Percentiles rank a stretch among this genome's conserved stretches.
These are phyloP conservation scores for Quercus alba DNA, from an alignment of 306 rosid species.

Conservation along the genomic window DNA sequence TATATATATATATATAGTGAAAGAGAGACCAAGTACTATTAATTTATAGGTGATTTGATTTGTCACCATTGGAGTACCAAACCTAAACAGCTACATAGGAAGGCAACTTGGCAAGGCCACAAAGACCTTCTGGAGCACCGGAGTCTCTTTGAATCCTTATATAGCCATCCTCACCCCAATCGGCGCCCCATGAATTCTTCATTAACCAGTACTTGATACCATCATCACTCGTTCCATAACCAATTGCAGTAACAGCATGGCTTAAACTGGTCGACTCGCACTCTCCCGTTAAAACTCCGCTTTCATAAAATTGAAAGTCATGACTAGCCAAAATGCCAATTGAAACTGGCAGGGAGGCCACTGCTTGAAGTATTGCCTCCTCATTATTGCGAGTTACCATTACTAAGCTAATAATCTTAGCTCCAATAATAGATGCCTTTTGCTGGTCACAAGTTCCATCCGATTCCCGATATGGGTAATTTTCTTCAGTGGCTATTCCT, in stretches of 20 bases:
- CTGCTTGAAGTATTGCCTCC: slow-evolving; percentile 11
- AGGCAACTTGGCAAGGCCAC: too few relatives aligned
- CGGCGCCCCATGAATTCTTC: too few relatives aligned
- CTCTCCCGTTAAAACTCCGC: neutral
- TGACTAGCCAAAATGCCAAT: neutral
- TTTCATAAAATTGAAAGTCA: neutral
- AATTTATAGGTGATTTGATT: too few relatives aligned
- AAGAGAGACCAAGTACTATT: too few relatives aligned
- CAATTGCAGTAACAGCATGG: slow-evolving; percentile 29
- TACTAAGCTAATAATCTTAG: slow-evolving; percentile 1
- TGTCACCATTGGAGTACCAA: neutral
- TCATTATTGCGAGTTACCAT: neutral
- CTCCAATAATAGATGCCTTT: neutral
- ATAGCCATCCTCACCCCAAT: too few relatives aligned
- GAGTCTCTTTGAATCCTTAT: neutral
- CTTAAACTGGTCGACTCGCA: neutral
- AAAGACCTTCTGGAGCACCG: too few relatives aligned
- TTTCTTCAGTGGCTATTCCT: slow-evolving; percentile 7
- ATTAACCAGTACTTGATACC: too few relatives aligned
- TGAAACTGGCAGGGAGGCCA: slow-evolving; percentile 19
- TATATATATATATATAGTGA: too few relatives aligned
- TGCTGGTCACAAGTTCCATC: neutral
- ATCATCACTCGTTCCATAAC: slow-evolving; percentile 9
- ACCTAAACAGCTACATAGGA: too few relatives aligned
- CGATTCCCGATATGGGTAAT: slow-evolving; percentile 13